Evolutionary conservation across 345 rosid genomes (phyloP), one percentile per base, ranked within the genome.

Genomic region (Boechera divaricarpa): DNA sequence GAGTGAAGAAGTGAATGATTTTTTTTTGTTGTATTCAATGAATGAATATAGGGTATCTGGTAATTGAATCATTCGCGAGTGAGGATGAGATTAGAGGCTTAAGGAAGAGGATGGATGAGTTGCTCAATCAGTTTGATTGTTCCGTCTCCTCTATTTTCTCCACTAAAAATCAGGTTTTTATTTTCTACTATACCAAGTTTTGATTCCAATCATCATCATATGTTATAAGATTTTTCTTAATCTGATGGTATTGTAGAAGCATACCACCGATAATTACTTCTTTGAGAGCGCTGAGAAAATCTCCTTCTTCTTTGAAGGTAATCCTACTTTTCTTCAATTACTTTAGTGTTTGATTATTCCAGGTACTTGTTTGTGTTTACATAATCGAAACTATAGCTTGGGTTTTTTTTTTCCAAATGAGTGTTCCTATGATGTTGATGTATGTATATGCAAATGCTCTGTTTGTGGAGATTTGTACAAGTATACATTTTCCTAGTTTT

Each of bases 271-370:
- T 82, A 79, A 87, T 73, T 91, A 95, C 86, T 95, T 95, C 91
- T 88, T 82, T 67, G 97, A 93, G 51, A 95, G 97, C 71, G 96
- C 92, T 44, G 85, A 86, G 74, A 93, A 93, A 12, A 81, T 93
- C 21, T 93, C 98, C 41, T 92, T 89, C 78, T 93, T 95, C 91
- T 96, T 93, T 77, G 97, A 96, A 89, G 98, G 99, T 95, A 79
- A 72, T 12, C 21, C 4, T 60, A 21, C 44, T 5, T 32, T 51
- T 58, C 33, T 12, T 21, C 24, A 21, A 21, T 21, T 21, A 21
- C 24, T 21, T 21, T 21, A 21, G 24, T 21, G 24, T 21, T 21
- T 21, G 24, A 21, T 21, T 21, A 21, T 21, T 21, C 24, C 24
- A 21, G 24, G 24, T 21, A 21, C 24, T 21, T 21, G 24, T 21